These are phyloP conservation scores for Dactylellina drechsleri DNA, from an alignment of 2,329 filamentous ascomycete genomes.

Conservation along the genomic window DNA sequence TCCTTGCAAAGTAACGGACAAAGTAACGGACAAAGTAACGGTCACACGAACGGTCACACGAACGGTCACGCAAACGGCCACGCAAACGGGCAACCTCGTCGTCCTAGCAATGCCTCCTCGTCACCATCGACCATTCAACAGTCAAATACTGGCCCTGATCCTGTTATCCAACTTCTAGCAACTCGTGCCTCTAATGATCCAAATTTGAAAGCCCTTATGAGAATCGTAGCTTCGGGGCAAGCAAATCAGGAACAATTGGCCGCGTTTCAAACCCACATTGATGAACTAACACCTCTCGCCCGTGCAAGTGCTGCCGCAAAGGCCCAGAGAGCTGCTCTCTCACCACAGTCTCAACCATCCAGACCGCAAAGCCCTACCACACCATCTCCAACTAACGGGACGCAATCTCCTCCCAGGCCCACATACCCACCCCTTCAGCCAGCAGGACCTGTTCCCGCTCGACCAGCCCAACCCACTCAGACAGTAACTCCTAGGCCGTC, in stretches of 20 bases:
- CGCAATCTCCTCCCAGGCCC: slow-evolving; percentile 31
- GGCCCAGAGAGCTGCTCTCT: slow-evolving; percentile 47
- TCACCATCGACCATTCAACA: slow-evolving; percentile 24
- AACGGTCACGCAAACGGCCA: slow-evolving; percentile 17
- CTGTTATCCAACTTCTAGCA: slow-evolving; percentile 82
- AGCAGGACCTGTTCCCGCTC: slow-evolving; percentile 41
- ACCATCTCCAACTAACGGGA: slow-evolving; percentile 28
- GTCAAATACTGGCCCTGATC: slow-evolving; percentile 68
- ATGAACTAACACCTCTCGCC: slow-evolving; percentile 71
- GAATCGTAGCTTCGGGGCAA: slow-evolving; percentile 79
- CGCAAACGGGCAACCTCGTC: neutral
- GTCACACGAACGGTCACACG: slow-evolving; percentile 19
- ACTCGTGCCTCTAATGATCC: slow-evolving; percentile 78
- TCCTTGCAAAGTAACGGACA: slow-evolving; percentile 22
- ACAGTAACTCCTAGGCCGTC: slow-evolving; percentile 38
- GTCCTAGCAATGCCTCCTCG: neutral
- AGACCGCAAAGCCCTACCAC: slow-evolving; percentile 30
- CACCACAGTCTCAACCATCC: slow-evolving; percentile 35
- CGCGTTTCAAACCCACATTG: slow-evolving; percentile 82
- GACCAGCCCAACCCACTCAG: slow-evolving; percentile 25
- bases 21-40: slow-evolving; percentile 10
- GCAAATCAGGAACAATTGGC: slow-evolving; percentile 77
- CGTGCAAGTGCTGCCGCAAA: slow-evolving; percentile 54
- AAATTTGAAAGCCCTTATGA: slow-evolving; percentile 80
- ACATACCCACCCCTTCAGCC: slow-evolving; percentile 51